Evolutionary conservation across 805 yeast species (phyloP).

Genomic region (Scheffersomyces stipitis): DNA sequence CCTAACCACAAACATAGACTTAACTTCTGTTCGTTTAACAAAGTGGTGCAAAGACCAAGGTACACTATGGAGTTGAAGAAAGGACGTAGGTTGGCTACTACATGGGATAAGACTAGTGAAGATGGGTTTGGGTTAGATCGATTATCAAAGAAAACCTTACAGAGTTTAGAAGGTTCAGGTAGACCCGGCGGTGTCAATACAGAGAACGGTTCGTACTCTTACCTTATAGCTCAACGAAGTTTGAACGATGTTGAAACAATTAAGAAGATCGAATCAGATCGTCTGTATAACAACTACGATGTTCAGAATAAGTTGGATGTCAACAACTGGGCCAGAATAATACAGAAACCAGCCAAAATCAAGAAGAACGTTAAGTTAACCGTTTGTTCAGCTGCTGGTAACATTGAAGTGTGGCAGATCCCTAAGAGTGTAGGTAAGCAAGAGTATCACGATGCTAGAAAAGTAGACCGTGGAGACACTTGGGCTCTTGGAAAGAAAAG

Average conservation of each 20-base stretch:
- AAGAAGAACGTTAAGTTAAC: conserved; percentile 81
- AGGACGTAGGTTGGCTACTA: conserved; percentile 70
- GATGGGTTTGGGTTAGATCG: conserved; percentile 56
- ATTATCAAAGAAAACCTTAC: conserved; percentile 22
- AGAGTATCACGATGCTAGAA: conserved; percentile 87
- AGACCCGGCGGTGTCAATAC: conserved; percentile 68
- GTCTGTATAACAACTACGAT: conserved; percentile 26
- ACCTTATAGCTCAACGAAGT: conserved; percentile 68
- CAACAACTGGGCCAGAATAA: conserved; percentile 68
- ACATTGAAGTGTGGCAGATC: conserved; percentile 82
- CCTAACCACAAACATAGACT: conserved; percentile 58
- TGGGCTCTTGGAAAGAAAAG: conserved; percentile 62
- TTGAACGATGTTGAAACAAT: conserved; percentile 41
- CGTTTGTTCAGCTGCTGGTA: conserved; percentile 77
- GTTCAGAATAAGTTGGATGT: conserved; percentile 20
- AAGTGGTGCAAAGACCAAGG: conserved; percentile 72
- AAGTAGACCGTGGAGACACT: conserved; percentile 77
- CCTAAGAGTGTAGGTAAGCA: conserved; percentile 75
- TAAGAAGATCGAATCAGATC: conserved; percentile 37
- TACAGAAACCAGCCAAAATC: conserved; percentile 69
- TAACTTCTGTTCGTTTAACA: conserved; percentile 73
- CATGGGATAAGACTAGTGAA: conserved; percentile 61
- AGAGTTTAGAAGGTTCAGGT: conserved; percentile 67
- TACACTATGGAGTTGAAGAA: conserved; percentile 81
- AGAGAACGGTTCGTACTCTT: conserved; percentile 73